Base-by-base conservation (phyloP, 495 filamentous ascomycete species). In the Daldinia decipiens region DNA sequence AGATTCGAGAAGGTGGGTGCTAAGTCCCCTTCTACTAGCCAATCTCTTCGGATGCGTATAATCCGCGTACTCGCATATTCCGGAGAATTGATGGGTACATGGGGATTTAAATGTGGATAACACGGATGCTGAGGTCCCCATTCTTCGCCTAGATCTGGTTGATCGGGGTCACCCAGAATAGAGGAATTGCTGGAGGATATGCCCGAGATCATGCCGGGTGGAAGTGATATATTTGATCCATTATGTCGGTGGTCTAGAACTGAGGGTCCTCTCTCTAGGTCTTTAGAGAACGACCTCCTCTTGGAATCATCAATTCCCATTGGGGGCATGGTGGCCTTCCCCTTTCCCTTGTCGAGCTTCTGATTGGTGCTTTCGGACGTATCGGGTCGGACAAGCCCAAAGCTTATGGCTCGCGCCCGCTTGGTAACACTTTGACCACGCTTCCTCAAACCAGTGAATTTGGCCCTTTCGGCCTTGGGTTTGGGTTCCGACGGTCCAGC, bases 61-160 rank as follows among this genome's bases (percentile, higher is more conserved):
- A 99, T 90, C 65, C 94, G 89, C 15, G 95, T 99, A 6, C 82
- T 88, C 47, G 84, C 78, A 72, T 90, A 91, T 68, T 97, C 88
- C 6, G 87, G 82, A 1, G 92, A 95, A 51, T 87, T 84, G 19
- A 91, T 75, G 1, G 94, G 92, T 17, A 98, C 92, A 77, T 97
- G 93, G 0, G 94, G 93, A 77, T 99, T 99, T 59, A 90, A 83
- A 78, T 99, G 95, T 45, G 94, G 94, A 76, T 89, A 97, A 78
- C 94, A 97, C 5, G 94, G 94, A 74, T 98, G 94, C 21, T 89
- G 88, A 21, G 93, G 93, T 2, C 93, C 93, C 94, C 94, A 98
- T 80, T 89, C 87, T 43, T 87, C 88, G 13, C 82, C 83, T 29
- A 83, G 74, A 63, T 85, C 84, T 43, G 81, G 83, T 27, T 81